Base-by-base conservation (phyloP, 1,284 basidiomycete species). In the Leccinum glutinopallens region DNA sequence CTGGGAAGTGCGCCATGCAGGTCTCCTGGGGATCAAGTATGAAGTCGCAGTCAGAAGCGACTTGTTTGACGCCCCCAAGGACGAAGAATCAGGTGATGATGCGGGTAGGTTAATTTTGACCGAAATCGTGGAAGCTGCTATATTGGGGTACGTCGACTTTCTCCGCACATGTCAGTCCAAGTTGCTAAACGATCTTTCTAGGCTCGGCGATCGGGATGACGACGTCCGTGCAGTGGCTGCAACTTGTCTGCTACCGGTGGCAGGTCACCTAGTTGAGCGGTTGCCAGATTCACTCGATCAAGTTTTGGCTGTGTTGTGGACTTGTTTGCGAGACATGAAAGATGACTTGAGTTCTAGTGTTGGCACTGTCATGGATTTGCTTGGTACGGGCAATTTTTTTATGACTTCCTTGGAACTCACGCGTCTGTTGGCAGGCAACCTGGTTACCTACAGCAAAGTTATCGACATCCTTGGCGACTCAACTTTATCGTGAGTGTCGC, bases 1-100 rank as follows among this genome's bases (percentile, higher is more conserved):
- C 5, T 99, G 97, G 97, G 95, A 99, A 78, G 92, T 99, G 59
- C 85, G 97, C 59, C 97, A 99, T 80, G 97, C 97, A 3, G 97
- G 97, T 37, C 79, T 99, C 62, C 84, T 99, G 4, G 97, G 97
- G 1, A 88, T 99, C 77, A 98, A 97, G 79, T 99, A 99, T 76
- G 94, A 98, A 76, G 96, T 99, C 35, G 96, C 96, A 12, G 96
- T 98, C 29, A 83, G 96, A 70, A 86, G 83, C 61, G 95, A 97
- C 74, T 78, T 97, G 37, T 88, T 98, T 66, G 85, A 87, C 60
- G 69, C 71, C 8, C 69, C 72, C 17, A 70, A 81, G 70, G 76
- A 77, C 29, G 74, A 72, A 51, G 76, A 75, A n/a, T 69, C 72
- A 9, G 72, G 72, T 19, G 71, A 76, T 63, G 70, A 76, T 63